phyloP scores from a whole-genome alignment of 106 monocot genomes.

The Dactylorhiza incarnata region DNA sequence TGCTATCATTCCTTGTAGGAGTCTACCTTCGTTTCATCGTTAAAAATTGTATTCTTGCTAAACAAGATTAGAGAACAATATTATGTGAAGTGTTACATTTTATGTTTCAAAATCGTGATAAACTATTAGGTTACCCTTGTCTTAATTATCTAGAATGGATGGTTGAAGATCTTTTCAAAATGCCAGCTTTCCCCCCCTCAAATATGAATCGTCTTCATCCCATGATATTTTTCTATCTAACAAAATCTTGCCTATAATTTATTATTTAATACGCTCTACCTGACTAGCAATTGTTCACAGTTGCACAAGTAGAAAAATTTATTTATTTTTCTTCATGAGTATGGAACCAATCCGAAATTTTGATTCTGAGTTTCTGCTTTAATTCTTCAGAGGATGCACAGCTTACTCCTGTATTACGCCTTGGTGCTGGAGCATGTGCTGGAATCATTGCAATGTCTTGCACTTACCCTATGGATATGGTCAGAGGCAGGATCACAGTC shows the following conservation, averaged over 20 bases:
- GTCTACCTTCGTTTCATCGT: background rate
- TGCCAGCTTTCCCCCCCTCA: background rate
- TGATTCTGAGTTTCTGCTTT: background rate
- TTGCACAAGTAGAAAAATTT: background rate
- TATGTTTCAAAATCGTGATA: background rate
- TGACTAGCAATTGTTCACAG: background rate
- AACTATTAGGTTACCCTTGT: background rate
- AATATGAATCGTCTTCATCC: background rate
- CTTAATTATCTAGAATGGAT: background rate
- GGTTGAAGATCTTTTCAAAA: background rate
- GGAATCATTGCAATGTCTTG: constrained; percentile 98
- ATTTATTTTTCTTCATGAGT: background rate
- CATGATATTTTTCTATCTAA: too few species aligned
- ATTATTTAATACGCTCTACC: background rate
- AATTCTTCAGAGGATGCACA: constrained; percentile 77
- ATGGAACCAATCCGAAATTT: background rate
- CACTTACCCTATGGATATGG: constrained; percentile 98
- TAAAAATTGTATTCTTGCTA: background rate
- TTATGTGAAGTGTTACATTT: background rate
- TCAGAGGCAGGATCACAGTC: constrained; percentile 90
- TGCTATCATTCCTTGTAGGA: background rate
- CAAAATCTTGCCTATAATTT: background rate
- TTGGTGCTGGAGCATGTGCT: constrained; percentile 97
- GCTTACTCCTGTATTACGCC: constrained; percentile 72
- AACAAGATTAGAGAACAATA: background rate